phyloP scores from a whole-genome alignment of 164 flowering plant species.

The Kingdonia uniflora region DNA sequence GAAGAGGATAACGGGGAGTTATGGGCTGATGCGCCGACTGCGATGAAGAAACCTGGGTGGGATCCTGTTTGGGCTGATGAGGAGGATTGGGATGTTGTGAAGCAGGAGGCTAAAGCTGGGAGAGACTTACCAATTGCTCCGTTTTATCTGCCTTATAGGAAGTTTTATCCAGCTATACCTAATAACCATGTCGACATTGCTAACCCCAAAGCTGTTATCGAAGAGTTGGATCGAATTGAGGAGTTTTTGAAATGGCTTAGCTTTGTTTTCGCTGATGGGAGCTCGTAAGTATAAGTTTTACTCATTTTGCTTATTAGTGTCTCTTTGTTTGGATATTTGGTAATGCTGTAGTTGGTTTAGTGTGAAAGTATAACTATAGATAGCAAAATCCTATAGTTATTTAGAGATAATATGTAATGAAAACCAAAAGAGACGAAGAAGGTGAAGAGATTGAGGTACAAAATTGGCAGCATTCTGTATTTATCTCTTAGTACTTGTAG shows the following conservation, averaged over 20 bases:
- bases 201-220: constrained; percentile 53
- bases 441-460: too few relatives aligned
- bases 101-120: constrained; percentile 38
- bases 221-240: constrained; percentile 88
- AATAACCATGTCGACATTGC: constrained; percentile 51
- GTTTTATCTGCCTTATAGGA: constrained; percentile 73
- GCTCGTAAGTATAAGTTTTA: constrained; percentile 81
- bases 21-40: constrained; percentile 70
- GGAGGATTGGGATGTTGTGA: constrained; percentile 52
- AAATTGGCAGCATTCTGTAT: too few relatives aligned
- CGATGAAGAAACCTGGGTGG: constrained; percentile 60
- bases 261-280: constrained; percentile 79
- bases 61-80: constrained; percentile 81
- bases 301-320: too few relatives aligned
- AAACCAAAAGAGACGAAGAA: too few relatives aligned
- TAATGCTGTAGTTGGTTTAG: too few relatives aligned
- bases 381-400: too few relatives aligned
- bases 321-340: too few relatives aligned
- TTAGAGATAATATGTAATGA: too few relatives aligned
- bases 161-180: constrained; percentile 58
- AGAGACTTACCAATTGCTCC: constrained; percentile 66
- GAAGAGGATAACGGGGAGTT: constrained; percentile 74
- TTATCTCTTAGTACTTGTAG: too few relatives aligned
- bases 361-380: too few relatives aligned
- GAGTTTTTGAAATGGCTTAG: constrained; percentile 89